These are phyloP conservation scores for Leucaena leucocephala DNA, from an alignment of 306 rosid genomes.

Conservation along the genomic window DNA sequence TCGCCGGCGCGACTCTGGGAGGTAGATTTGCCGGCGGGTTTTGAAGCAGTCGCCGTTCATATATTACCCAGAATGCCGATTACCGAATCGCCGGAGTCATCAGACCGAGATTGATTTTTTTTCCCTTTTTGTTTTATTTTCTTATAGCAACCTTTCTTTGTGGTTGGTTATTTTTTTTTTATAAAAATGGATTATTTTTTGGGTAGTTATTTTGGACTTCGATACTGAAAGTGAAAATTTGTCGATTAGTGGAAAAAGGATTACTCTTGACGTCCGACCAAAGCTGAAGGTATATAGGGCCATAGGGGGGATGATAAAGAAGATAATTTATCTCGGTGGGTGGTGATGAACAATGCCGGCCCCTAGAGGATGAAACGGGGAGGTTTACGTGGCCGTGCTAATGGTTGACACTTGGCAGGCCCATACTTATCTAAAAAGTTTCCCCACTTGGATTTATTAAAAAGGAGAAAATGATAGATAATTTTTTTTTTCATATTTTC, in stretches of 20 bases:
- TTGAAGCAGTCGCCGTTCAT: slow-evolving; percentile 66
- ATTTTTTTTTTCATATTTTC: neutral
- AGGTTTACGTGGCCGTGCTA: neutral
- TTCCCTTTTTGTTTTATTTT: too few relatives aligned
- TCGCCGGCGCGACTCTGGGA: slow-evolving; percentile 41
- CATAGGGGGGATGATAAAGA: neutral
- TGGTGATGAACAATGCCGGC: neutral
- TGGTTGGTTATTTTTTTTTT: neutral
- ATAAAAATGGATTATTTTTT: neutral
- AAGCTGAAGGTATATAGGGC: neutral
- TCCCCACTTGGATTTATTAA: neutral
- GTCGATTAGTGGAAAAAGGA: slow-evolving; percentile 25
- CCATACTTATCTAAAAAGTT: neutral
- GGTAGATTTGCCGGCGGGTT: slow-evolving; percentile 56
- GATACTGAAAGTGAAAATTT: slow-evolving; percentile 42
- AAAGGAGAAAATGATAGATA: neutral
- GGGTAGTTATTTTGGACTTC: neutral
- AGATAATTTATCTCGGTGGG: neutral
- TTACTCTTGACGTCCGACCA: too few relatives aligned
- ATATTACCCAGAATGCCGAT: slow-evolving; percentile 66
- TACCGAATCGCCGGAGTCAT: neutral
- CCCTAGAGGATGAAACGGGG: neutral
- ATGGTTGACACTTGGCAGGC: neutral
- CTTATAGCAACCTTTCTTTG: neutral
- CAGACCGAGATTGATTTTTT: neutral